Percentiles rank a stretch among this genome's conserved stretches.
These are phyloP conservation scores for Daldinia childiae DNA, from an alignment of 495 filamentous ascomycete species.

Conservation along the genomic window DNA sequence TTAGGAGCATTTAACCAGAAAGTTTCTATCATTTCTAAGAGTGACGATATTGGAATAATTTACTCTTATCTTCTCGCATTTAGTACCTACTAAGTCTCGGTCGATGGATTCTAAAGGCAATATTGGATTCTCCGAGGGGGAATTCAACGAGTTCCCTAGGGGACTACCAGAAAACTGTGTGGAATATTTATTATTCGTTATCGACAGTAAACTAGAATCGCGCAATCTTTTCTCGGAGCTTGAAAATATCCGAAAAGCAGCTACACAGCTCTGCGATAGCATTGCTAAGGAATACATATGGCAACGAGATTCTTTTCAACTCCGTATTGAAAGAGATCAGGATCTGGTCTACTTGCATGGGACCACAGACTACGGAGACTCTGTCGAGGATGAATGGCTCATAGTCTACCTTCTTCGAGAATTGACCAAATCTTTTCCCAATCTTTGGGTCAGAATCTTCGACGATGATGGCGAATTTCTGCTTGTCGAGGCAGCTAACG, in stretches of 20 bases:
- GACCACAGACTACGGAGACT: conserved; percentile 86
- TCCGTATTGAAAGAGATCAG: conserved; percentile 66
- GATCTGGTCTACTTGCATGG: conserved; percentile 69
- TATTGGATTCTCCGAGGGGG: conserved; percentile 50
- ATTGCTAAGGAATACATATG: conserved; percentile 88
- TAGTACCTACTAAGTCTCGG: background rate
- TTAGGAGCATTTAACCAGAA: background rate
- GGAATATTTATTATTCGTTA: conserved; percentile 82
- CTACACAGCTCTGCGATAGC: conserved; percentile 67
- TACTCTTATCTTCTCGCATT: background rate
- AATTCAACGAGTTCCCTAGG: conserved; percentile 73
- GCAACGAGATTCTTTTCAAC: conserved; percentile 82
- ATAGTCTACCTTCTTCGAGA: conserved; percentile 91
- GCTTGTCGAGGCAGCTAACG: conserved; percentile 90
- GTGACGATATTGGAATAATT: background rate
- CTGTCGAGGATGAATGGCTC: conserved; percentile 96
- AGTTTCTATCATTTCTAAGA: background rate
- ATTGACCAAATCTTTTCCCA: conserved; percentile 74
- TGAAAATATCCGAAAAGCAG: conserved; percentile 73
- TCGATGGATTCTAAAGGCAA: conserved; percentile 39
- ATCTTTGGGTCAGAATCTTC: conserved; percentile 81
- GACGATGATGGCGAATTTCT: conserved; percentile 96
- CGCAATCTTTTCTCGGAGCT: conserved; percentile 63
- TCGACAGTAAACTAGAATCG: conserved; percentile 66
- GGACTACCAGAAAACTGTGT: conserved; percentile 85